These are phyloP conservation scores for Crithidia mellificae DNA, from an alignment of 208 protist genomes.

Conservation along the genomic window DNA sequence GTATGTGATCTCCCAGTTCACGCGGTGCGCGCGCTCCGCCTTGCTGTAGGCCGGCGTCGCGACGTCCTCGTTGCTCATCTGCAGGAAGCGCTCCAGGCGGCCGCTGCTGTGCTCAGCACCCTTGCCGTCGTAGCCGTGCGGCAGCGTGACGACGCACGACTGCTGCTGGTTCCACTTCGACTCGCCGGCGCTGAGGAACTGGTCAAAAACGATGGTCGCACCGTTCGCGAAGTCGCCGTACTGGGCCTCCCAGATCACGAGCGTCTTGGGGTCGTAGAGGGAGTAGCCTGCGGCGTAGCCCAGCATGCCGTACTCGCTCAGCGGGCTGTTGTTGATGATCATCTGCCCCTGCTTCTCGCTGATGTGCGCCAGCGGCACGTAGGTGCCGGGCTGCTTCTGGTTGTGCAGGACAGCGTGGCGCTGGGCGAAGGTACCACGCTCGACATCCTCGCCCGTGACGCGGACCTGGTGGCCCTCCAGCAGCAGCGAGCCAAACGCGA, in stretches of 20 bases:
- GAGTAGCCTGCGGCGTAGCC: slow-evolving; percentile 97
- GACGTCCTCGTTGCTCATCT: slow-evolving; percentile 94
- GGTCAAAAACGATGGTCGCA: slow-evolving; percentile 98
- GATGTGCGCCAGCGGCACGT: slow-evolving; percentile 85
- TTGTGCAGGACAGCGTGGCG: slow-evolving; percentile 97
- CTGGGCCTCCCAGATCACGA: slow-evolving; percentile 99
- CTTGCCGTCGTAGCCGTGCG: slow-evolving; percentile 98
- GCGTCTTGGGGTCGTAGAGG: slow-evolving; percentile 91
- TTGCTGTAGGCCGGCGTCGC: slow-evolving; percentile 59
- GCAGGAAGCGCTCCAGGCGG: slow-evolving; percentile 98
- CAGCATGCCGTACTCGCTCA: slow-evolving; percentile 97
- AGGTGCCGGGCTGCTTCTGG: slow-evolving; percentile 72
- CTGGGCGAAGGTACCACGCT: slow-evolving; percentile 97
- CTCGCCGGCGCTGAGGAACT: slow-evolving; percentile 95
- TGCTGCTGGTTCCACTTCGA: slow-evolving; percentile 98
- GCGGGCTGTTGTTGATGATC: slow-evolving; percentile 92
- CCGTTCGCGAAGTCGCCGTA: slow-evolving; percentile 99
- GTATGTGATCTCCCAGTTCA: slow-evolving; percentile 93
- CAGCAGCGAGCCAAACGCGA: slow-evolving; percentile 95
- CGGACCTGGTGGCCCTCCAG: slow-evolving; percentile 95
- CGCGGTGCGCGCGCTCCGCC: slow-evolving; percentile 69
- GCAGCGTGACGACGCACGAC: slow-evolving; percentile 96
- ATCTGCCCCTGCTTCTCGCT: slow-evolving; percentile 75
- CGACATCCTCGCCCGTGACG: slow-evolving; percentile 94
- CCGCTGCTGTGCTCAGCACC: slow-evolving; percentile 97